These are phyloP conservation scores for Mycena floridula DNA, from an alignment of 768 basidiomycete species.

Conservation along the genomic window DNA sequence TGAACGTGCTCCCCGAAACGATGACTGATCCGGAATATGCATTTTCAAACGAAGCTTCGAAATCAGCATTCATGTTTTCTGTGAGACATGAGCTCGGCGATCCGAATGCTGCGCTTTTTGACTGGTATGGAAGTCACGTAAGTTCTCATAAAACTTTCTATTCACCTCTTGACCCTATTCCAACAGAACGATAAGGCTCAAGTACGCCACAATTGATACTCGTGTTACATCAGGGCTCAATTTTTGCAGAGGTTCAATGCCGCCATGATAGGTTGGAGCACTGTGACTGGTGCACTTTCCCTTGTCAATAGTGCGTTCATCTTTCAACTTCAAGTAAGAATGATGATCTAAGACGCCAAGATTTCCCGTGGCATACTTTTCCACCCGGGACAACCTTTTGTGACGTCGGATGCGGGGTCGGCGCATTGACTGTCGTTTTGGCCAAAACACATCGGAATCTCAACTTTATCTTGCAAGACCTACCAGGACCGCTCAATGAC, in stretches of 20 bases:
- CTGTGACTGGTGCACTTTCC: neutral
- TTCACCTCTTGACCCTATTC: no score
- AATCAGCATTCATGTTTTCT: constrained; percentile 9
- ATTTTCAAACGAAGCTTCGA: constrained; percentile 7
- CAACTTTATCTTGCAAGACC: constrained; percentile 21
- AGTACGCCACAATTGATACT: neutral
- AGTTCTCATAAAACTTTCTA: no score
- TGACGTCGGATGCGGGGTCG: constrained; percentile 27
- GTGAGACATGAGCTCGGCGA: neutral
- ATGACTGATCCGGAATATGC: constrained; percentile 12
- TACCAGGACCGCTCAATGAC: constrained; percentile 16
- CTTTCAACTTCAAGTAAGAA: neutral
- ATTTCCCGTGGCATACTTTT: constrained; percentile 20
- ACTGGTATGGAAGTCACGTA: no score
- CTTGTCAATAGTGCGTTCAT: neutral
- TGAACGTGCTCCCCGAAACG: neutral
- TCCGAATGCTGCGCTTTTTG: neutral
- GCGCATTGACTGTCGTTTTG: constrained; percentile 18
- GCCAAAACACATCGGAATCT: constrained; percentile 19
- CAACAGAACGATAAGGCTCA: no score
- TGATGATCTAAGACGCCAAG: constrained; percentile 6
- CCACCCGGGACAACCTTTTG: constrained; percentile 20
- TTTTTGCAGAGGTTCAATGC: no score
- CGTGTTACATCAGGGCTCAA: neutral
- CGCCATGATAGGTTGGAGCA: constrained; percentile 2